Evolutionary conservation across 768 basidiomycete species (phyloP).

Genomic region (Plicaturopsis crispa): DNA sequence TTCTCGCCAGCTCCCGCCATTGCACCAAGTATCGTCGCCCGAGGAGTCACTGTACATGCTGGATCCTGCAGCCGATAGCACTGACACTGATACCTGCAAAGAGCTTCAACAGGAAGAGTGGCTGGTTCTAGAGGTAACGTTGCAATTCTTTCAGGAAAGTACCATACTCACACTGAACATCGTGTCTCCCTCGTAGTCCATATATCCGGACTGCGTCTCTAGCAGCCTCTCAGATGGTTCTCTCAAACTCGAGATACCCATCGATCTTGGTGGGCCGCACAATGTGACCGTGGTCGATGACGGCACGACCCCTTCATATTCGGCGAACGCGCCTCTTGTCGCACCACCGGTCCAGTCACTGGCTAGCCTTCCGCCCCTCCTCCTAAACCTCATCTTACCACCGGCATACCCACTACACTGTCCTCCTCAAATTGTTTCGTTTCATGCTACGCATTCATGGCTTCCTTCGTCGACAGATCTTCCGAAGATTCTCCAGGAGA

Average conservation of each 20-base stretch:
- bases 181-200: conserved; percentile 39
- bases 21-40: too few species aligned
- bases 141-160: conserved; percentile 1
- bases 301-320: conserved; percentile 7
- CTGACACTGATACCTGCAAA: background rate
- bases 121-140: conserved; percentile 55
- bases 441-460: conserved; percentile 57
- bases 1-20: too few species aligned
- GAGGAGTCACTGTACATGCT: conserved; percentile 6
- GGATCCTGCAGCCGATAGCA: background rate
- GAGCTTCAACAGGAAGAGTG: conserved; percentile 47
- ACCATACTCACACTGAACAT: background rate
- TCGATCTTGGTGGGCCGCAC: conserved; percentile 46
- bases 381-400: conserved; percentile 47
- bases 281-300: conserved; percentile 29
- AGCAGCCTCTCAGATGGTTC: conserved; percentile 27
- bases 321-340: conserved; percentile 6
- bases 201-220: conserved; percentile 65
- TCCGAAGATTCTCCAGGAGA: conserved; percentile 31
- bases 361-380: conserved; percentile 54
- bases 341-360: conserved; percentile 15
- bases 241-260: conserved; percentile 56
- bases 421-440: conserved; percentile 47
- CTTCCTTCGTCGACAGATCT: conserved; percentile 33
- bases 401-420: conserved; percentile 43